Evolutionary conservation across 495 filamentous ascomycete genomes (phyloP), one percentile per base, ranked within the genome.

Genomic region (Tetracladium marchalianum): DNA sequence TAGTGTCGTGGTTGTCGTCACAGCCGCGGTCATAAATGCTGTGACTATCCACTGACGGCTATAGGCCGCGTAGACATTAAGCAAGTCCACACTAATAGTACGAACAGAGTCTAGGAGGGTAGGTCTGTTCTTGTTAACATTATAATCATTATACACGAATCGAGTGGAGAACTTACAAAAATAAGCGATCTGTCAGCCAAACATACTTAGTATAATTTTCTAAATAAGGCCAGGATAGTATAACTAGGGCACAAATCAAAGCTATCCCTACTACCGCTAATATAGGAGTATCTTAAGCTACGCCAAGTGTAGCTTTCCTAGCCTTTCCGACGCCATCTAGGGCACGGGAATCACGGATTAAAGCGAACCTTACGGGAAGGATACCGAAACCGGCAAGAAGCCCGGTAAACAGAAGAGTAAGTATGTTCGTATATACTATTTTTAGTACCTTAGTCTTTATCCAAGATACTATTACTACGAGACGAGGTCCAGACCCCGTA

Each of bases 1-100:
- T 1, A 39, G 34, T 24, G 44, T 47, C 9, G 22, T 38, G n/a
- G 11, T 35, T 32, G 44, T 35, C 18, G 33, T 39, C 3, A 39
- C 51, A 27, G 59, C 52, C 2, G 61, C 46, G 9, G 61, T 67
- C 4, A 61, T 44, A 32, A 62, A 54, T 18, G 61, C 63, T 37
- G 63, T 67, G 12, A 68, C 55, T 16, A 54, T 60, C 57, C 51
- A 64, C 17, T 59, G 37, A 17, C 65, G 58, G 19, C 56, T 38
- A 35, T 62, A 51, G 5, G 62, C 55, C 15, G 65, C 57, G 39
- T 66, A 67, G 11, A 69, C 49, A 54, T 60, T 69, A 10, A 69
- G 49, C 11, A 68, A 44, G 12, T 59, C 65, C 10, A 56, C 55
- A 7, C 67, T 47, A 9, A 70, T 44, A 1, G 64, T 61, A 34